Evolutionary conservation across 2,329 filamentous ascomycete genomes (phyloP).

Genomic region (Teratosphaeria nubilosa): DNA sequence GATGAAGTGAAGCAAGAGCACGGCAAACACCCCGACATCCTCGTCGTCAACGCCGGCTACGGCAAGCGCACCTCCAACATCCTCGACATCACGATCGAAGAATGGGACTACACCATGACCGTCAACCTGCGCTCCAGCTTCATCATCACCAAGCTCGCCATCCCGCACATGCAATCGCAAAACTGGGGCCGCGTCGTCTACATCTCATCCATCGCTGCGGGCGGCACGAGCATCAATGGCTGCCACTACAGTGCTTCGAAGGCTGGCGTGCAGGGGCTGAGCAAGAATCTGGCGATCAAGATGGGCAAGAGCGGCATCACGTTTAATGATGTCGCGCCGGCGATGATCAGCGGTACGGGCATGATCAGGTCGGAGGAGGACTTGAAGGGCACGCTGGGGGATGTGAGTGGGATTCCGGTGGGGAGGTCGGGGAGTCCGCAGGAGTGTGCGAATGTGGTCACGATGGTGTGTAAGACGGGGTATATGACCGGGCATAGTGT

Average conservation of each 20-base stretch:
- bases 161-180: slow-evolving; percentile 50
- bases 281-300: slow-evolving; percentile 52
- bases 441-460: slow-evolving; percentile 52
- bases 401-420: slow-evolving; percentile 50
- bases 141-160: slow-evolving; percentile 49
- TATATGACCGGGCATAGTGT: slow-evolving; percentile 33
- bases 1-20: slow-evolving; percentile 44
- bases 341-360: slow-evolving; percentile 50
- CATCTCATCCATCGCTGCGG: slow-evolving; percentile 53
- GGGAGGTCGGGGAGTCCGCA: slow-evolving; percentile 48
- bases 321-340: slow-evolving; percentile 59
- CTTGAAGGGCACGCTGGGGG: slow-evolving; percentile 37
- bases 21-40: slow-evolving; percentile 50
- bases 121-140: slow-evolving; percentile 56
- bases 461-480: slow-evolving; percentile 51
- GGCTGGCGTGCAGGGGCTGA: slow-evolving; percentile 50
- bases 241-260: slow-evolving; percentile 23
- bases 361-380: slow-evolving; percentile 50
- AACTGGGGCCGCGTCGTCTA: slow-evolving; percentile 56
- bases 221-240: slow-evolving; percentile 52
- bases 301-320: slow-evolving; percentile 54
- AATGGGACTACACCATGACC: slow-evolving; percentile 54
- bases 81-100: slow-evolving; percentile 50
- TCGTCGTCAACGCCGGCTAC: slow-evolving; percentile 57
- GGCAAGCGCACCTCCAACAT: slow-evolving; percentile 46